These are phyloP conservation scores for Cinnamomum micranthum DNA, from an alignment of 164 flowering plant genomes.

Conservation along the genomic window DNA sequence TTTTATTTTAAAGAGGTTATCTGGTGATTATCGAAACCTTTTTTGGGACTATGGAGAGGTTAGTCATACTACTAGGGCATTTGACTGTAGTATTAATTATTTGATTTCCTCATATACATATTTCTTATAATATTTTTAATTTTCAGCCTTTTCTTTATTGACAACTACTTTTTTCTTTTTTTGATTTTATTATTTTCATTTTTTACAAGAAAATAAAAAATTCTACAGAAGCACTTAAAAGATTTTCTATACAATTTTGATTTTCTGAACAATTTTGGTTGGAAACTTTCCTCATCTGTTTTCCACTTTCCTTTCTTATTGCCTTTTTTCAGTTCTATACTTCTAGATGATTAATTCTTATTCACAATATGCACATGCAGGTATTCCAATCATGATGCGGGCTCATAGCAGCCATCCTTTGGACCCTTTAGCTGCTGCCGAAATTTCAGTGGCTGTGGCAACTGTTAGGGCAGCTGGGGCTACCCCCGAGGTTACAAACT, in stretches of 20 bases:
- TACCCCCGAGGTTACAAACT: conserved; percentile 77
- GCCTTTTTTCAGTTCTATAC: background rate
- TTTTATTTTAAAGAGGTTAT: no score
- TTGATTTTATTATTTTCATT: no score
- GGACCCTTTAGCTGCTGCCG: conserved; percentile 88
- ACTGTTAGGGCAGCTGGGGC: conserved; percentile 96
- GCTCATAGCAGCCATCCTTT: conserved; percentile 80
- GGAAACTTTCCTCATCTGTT: background rate
- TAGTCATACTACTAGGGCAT: no score
- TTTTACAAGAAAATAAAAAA: no score
- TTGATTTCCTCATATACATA: no score
- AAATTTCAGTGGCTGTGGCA: conserved; percentile 85
- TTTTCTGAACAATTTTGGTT: background rate
- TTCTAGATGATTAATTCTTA: background rate
- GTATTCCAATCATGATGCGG: conserved; percentile 47
- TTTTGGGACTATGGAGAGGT: no score
- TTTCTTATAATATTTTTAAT: no score
- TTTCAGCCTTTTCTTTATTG: no score
- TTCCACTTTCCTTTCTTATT: background rate
- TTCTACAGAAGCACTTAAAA: background rate
- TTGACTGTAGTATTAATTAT: no score
- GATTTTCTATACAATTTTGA: background rate
- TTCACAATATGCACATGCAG: conserved; percentile 29
- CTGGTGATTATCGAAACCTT: no score
- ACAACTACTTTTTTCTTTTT: no score